These are phyloP conservation scores for Trichophaea hybrida DNA, from an alignment of 2,329 filamentous ascomycete genomes.

Conservation along the genomic window DNA sequence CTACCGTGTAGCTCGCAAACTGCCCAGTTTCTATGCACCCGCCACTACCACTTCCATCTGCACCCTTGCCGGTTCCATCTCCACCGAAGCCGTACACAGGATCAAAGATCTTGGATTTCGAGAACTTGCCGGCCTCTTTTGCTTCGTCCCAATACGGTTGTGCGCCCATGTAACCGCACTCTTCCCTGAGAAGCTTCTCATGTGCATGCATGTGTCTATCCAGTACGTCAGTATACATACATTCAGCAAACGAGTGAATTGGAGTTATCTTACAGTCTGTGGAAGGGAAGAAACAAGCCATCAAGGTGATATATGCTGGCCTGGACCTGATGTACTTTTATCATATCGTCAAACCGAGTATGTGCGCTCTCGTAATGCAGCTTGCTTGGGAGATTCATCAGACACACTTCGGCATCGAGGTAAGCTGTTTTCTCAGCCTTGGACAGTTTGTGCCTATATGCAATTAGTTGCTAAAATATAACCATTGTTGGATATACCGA, in stretches of 20 bases:
- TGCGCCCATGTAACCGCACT: conserved; percentile 35
- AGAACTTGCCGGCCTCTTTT: conserved; percentile 28
- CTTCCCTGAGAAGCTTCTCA: conserved; percentile 32
- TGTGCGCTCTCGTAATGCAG: conserved; percentile 8
- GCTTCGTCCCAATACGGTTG: conserved; percentile 34
- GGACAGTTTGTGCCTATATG: conserved; percentile 18
- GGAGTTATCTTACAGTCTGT: conserved; percentile 26
- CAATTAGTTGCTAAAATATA: neutral
- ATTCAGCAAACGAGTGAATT: too few species aligned
- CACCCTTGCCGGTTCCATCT: conserved; percentile 25
- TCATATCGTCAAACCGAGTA: conserved; percentile 33
- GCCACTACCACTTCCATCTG: conserved; percentile 15
- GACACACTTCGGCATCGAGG: conserved; percentile 32
- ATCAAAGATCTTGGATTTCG: conserved; percentile 19
- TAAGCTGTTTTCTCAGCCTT: conserved; percentile 28
- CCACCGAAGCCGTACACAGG: conserved; percentile 29
- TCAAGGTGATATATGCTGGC: conserved; percentile 29
- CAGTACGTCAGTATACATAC: conserved; percentile 25
- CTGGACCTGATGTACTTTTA: conserved; percentile 31
- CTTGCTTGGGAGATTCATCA: conserved; percentile 14
- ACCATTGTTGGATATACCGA: too few species aligned
- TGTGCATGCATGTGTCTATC: conserved; percentile 28
- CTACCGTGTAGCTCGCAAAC: neutral
- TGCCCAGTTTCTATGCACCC: conserved; percentile 1
- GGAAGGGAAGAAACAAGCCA: conserved; percentile 34